Conservation (phyloP, 768 basidiomycete species). For the Gymnopilus dilepis region DNA sequence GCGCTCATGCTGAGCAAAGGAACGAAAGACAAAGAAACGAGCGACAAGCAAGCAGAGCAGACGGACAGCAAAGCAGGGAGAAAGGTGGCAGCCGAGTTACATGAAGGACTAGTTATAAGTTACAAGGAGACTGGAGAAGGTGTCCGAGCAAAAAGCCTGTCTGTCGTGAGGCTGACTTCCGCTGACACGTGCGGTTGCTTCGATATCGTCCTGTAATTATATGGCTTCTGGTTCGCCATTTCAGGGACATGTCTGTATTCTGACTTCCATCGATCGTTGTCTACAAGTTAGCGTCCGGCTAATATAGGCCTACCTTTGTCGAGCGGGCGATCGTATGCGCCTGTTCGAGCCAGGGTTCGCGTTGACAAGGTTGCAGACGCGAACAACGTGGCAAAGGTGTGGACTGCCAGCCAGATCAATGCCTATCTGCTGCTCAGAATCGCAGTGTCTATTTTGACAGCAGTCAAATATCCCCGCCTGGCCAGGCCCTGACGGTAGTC, state of each 20-base stretch:
- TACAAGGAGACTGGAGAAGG: constrained; percentile 8
- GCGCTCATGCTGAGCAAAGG: constrained; percentile 11
- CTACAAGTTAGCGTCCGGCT: not conserved
- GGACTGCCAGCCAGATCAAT: not conserved
- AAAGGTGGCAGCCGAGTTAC: not conserved
- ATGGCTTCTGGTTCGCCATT: not conserved
- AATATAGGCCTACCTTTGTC: not conserved
- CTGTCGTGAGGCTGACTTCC: constrained; percentile 25
- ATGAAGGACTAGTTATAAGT: constrained; percentile 17
- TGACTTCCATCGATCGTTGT: not conserved
- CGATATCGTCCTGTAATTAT: not conserved
- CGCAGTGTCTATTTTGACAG: not conserved
- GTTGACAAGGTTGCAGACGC: not conserved
- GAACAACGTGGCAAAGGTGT: not conserved
- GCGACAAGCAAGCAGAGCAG: not conserved
- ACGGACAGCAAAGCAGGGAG: constrained; percentile 12
- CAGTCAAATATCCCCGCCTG: not conserved
- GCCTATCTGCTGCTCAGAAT: not conserved
- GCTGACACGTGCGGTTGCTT: constrained; percentile 15
- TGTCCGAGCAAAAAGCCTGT: constrained; percentile 12
- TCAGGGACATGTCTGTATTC: not conserved
- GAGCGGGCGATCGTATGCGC: not conserved
- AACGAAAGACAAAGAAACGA: not conserved
- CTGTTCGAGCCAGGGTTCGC: too few relatives aligned
- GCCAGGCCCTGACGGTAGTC: not conserved